phyloP scores from a whole-genome alignment of 2,329 filamentous ascomycete species.

The Diaporthe sp. region DNA sequence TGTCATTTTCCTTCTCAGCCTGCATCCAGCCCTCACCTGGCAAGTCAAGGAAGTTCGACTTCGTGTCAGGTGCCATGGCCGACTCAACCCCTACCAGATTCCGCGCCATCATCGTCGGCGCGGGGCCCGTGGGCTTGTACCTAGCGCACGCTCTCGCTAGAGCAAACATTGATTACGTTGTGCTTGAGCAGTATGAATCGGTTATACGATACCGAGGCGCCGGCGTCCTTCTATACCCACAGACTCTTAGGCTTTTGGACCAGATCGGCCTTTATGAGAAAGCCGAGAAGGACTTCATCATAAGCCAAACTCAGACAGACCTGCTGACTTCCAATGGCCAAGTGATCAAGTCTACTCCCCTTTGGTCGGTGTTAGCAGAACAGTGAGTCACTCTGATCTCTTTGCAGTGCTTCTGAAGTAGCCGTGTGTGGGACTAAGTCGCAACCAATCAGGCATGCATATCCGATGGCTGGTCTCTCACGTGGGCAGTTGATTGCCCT shows the following conservation, averaged over 20 bases:
- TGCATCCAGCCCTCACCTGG: neutral
- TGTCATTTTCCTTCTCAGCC: neutral
- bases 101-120: neutral
- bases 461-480: neutral
- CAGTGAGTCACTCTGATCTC: neutral
- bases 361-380: neutral
- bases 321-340: neutral
- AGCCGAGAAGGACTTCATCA: neutral
- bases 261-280: neutral
- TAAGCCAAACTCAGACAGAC: neutral
- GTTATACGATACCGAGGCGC: neutral
- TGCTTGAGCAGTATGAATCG: neutral
- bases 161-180: neutral
- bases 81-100: neutral
- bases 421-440: neutral
- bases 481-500: conserved; percentile 5
- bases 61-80: neutral
- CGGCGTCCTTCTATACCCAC: neutral
- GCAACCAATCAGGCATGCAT: neutral
- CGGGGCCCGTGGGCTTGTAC: conserved; percentile 2
- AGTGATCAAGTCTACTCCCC: neutral
- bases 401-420: too few species aligned
- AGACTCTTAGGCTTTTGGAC: conserved; percentile 5
- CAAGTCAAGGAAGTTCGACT: neutral
- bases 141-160: neutral